Evolutionary conservation across 805 yeast genomes (phyloP).

Genomic region (Torulaspora gathmanii): DNA sequence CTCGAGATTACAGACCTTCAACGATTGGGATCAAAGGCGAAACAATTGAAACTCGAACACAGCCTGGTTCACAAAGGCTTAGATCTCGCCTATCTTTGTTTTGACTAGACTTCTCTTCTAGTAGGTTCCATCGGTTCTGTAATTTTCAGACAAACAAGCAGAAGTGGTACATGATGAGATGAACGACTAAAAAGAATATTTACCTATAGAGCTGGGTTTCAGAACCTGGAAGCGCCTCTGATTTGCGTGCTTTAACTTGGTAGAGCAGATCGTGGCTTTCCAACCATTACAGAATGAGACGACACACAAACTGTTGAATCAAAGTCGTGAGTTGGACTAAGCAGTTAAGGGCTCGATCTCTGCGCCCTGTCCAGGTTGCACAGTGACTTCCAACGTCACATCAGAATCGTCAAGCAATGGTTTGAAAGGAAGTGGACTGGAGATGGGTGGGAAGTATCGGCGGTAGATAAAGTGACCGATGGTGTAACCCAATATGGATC

Average conservation of each 20-base stretch:
- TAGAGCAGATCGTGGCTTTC: no score
- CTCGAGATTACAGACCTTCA: not conserved
- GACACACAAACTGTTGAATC: no score
- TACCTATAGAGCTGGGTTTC: not conserved
- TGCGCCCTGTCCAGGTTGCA: slow-evolving; percentile 19
- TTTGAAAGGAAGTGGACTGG: slow-evolving; percentile 36
- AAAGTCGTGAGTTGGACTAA: not conserved
- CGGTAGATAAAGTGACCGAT: slow-evolving; percentile 47
- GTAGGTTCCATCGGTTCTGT: not conserved
- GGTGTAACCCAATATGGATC: slow-evolving; percentile 59
- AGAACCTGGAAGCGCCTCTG: no score
- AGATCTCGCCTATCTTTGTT: not conserved
- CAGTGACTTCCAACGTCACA: slow-evolving; percentile 29
- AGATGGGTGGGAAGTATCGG: slow-evolving; percentile 40
- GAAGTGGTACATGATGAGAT: not conserved
- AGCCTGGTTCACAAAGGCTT: not conserved
- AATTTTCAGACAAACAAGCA: not conserved
- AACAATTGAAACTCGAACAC: not conserved
- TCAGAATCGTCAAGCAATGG: slow-evolving; percentile 41
- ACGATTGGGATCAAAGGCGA: not conserved
- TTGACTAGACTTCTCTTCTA: not conserved
- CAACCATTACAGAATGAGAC: no score
- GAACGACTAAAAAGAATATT: not conserved
- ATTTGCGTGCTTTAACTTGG: no score
- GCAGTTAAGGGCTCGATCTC: slow-evolving; percentile 19